Conservation (phyloP, 441 rosid species). For the Capsella rubella region DNA sequence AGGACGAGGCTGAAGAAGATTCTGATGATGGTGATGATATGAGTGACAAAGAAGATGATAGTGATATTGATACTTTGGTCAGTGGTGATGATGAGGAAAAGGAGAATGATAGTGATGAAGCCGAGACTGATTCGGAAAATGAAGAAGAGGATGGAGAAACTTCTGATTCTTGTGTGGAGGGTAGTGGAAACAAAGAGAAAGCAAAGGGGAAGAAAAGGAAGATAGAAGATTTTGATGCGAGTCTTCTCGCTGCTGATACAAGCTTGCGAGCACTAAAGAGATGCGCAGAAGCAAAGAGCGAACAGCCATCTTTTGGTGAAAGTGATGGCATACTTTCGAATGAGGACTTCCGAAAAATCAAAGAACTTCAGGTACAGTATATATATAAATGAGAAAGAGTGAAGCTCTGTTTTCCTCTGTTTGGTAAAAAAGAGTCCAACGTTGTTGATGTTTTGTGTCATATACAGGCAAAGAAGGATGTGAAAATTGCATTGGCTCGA, state of each 20-base stretch:
- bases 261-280: constrained; percentile 87
- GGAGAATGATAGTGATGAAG: constrained; percentile 46
- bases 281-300: constrained; percentile 65
- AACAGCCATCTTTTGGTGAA: constrained; percentile 41
- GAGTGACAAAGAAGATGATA: constrained; percentile 44
- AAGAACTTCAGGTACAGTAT: constrained; percentile 82
- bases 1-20: constrained; percentile 48
- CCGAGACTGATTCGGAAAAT: constrained; percentile 37
- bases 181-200: constrained; percentile 44
- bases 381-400: background rate
- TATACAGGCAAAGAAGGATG: constrained; percentile 74
- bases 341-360: constrained; percentile 87
- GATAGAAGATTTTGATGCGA: constrained; percentile 66
- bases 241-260: constrained; percentile 70
- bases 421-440: constrained; percentile 19
- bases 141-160: constrained; percentile 52
- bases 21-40: constrained; percentile 34
- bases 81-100: constrained; percentile 45
- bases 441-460: constrained; percentile 26
- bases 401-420: background rate
- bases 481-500: constrained; percentile 64
- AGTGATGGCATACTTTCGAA: constrained; percentile 86
- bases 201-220: constrained; percentile 70
- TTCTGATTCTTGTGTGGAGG: constrained; percentile 31
- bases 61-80: constrained; percentile 40